Evolutionary conservation across 2,329 filamentous ascomycete species (phyloP), one percentile per base, ranked within the genome.

Genomic region (Colletotrichum lentis): DNA sequence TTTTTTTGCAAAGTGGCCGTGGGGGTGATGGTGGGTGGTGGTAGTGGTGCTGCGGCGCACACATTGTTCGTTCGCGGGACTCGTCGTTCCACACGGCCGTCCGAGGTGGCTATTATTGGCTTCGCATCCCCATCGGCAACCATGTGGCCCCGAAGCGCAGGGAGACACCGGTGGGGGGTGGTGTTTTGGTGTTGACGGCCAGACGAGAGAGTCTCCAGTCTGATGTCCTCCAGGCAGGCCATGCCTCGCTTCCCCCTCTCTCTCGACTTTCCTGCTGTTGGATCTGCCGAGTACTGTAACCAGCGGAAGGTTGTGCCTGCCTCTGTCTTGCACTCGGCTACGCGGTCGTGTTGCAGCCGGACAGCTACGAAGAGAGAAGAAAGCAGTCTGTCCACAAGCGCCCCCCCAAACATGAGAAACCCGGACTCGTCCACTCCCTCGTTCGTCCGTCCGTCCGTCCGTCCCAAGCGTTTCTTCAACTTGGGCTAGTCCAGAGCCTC

Each of bases 101-200:
- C 11, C 35, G 24, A 37, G 24, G 62, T 56, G 55, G 49, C 66
- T 60, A 61, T 65, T 53, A 65, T 56, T 68, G 55, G 62, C 50
- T 50, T 47, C 27, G 49, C 50, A 47, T 31, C 49, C 10, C 20
- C 50, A 12, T 10, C 37, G 41, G 49, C 39, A 31, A 31, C 63
- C 54, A 58, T 64, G 54, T 35, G 16, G 35, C 44, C 54, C 43
- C 49, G 54, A 39, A 27, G 20, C 63, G 35, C 64, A 64, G n/a
- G 39, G 62, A 61, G 49, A 35, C 47, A n/a, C 52, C 22, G 27
- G 12, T 18, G n/a, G 7, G n/a, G 58, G 22, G 39, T 53, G 24
- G 43, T n/a, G 27, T 44, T 62, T 66, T 43, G 22, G 22, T 35
- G 31, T 31, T 43, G 50, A n/a, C 20, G 44, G 31, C 53, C 5